Conservation (phyloP, 2,329 filamentous ascomycete genomes). For the Neonectria punicea region DNA sequence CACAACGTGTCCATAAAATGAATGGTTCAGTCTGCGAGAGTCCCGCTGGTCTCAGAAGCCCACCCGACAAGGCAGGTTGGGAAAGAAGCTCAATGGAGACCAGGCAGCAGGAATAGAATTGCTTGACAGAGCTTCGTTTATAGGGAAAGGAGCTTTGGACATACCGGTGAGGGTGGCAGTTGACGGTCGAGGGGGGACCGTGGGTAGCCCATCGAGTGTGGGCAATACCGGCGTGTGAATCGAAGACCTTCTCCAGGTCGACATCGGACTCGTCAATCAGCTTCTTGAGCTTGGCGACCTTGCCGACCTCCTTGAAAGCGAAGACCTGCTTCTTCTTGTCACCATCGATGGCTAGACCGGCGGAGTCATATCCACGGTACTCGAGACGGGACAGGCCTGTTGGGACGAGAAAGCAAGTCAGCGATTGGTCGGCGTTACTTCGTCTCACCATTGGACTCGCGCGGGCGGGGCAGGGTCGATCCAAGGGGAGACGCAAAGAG, state of each 20-base stretch:
- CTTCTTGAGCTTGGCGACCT: constrained; percentile 95
- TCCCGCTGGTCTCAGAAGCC: background rate
- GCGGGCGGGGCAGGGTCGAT: constrained; percentile 39
- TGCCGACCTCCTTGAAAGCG: constrained; percentile 99
- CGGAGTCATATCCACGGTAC: constrained; percentile 98
- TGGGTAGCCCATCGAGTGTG: constrained; percentile 99
- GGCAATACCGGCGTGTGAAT: constrained; percentile 97
- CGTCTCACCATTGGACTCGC: constrained; percentile 42
- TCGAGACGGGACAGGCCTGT: constrained; percentile 92
- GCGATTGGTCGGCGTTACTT: constrained; percentile 34
- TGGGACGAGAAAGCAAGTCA: constrained; percentile 33
- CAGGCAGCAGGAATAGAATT: background rate
- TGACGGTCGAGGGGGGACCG: constrained; percentile 89
- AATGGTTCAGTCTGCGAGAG: background rate
- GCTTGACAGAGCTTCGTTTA: constrained; percentile 8
- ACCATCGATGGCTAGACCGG: constrained; percentile 93
- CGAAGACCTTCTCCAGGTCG: constrained; percentile 92
- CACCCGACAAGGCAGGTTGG: background rate
- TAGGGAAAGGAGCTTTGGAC: constrained; percentile 39
- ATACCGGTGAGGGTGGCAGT: constrained; percentile 99
- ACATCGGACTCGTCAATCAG: constrained; percentile 86
- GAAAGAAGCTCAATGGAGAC: background rate
- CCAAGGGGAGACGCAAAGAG: constrained; percentile 29
- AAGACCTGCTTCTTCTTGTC: constrained; percentile 99
- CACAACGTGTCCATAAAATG: constrained; percentile 15